A percentile compares a stretch with the other conserved stretches of the same genome.
Conservation (phyloP, 164 flowering plant genomes). For the Annona cherimola region DNA sequence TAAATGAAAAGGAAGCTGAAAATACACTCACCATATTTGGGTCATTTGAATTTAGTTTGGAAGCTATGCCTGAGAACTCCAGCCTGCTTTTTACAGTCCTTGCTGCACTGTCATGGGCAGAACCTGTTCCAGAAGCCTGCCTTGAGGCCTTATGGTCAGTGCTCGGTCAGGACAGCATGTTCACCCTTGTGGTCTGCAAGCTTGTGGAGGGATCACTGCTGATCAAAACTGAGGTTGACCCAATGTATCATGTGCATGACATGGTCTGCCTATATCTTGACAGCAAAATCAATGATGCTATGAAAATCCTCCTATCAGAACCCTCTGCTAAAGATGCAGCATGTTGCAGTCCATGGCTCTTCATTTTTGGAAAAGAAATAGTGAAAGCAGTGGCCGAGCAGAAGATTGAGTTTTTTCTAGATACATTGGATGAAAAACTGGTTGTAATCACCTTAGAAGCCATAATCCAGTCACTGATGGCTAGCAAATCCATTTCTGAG, state of each 20-base stretch:
- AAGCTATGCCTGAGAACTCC: conserved; percentile 42
- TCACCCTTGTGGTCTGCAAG: conserved; percentile 40
- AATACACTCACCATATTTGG: conserved; percentile 41
- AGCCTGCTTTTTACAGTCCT: conserved; percentile 33
- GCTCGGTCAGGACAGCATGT: conserved; percentile 33
- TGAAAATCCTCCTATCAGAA: conserved; percentile 23
- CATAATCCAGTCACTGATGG: conserved; percentile 34
- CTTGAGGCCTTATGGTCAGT: conserved; percentile 40
- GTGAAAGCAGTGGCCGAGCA: conserved; percentile 24
- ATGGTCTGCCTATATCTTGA: conserved; percentile 45
- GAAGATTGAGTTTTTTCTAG: conserved; percentile 23
- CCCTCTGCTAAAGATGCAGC: conserved; percentile 25
- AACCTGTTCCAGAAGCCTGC: conserved; percentile 48
- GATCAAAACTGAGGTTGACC: conserved; percentile 31
- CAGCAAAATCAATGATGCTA: conserved; percentile 27
- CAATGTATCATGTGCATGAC: conserved; percentile 40
- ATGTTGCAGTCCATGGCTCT: conserved; percentile 38
- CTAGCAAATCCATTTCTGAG: conserved; percentile 45
- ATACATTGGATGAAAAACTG: conserved; percentile 25
- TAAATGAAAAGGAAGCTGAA: conserved; percentile 45
- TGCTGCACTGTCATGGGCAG: conserved; percentile 43
- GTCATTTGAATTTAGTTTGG: conserved; percentile 49
- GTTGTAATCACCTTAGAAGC: conserved; percentile 30
- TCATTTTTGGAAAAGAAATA: conserved; percentile 36
- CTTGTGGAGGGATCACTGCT: conserved; percentile 47